phyloP scores from a whole-genome alignment of 2,329 filamentous ascomycete species.

The Venturia effusa region DNA sequence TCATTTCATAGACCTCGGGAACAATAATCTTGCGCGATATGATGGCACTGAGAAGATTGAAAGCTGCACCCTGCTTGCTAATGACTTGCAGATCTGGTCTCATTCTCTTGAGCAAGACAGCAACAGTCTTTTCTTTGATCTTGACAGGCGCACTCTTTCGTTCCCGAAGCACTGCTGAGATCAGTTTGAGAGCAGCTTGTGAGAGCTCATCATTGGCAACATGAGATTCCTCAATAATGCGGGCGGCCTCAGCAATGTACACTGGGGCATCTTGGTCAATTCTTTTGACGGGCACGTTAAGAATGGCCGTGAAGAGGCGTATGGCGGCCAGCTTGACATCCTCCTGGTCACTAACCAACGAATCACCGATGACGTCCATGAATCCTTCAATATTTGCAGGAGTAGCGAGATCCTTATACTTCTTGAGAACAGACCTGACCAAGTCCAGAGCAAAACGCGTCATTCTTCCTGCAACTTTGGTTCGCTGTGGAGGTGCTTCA shows the following conservation, averaged over 20 bases:
- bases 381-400: constrained; percentile 74
- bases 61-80: constrained; percentile 82
- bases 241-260: constrained; percentile 76
- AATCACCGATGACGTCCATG: constrained; percentile 79
- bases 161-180: constrained; percentile 77
- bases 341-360: constrained; percentile 72
- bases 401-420: constrained; percentile 71
- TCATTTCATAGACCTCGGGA: constrained; percentile 77
- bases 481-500: constrained; percentile 30
- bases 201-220: constrained; percentile 74
- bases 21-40: constrained; percentile 79
- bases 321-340: constrained; percentile 87
- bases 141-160: constrained; percentile 60
- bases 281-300: constrained; percentile 67
- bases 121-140: constrained; percentile 71
- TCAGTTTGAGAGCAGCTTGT: constrained; percentile 79
- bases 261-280: constrained; percentile 63
- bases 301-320: constrained; percentile 71
- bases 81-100: constrained; percentile 87
- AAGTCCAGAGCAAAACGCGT: constrained; percentile 81
- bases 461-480: constrained; percentile 53
- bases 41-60: constrained; percentile 84
- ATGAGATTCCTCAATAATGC: constrained; percentile 63
- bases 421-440: constrained; percentile 73
- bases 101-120: constrained; percentile 70